phyloP scores from a whole-genome alignment of 768 basidiomycete species.

The Ramaria rubella region DNA sequence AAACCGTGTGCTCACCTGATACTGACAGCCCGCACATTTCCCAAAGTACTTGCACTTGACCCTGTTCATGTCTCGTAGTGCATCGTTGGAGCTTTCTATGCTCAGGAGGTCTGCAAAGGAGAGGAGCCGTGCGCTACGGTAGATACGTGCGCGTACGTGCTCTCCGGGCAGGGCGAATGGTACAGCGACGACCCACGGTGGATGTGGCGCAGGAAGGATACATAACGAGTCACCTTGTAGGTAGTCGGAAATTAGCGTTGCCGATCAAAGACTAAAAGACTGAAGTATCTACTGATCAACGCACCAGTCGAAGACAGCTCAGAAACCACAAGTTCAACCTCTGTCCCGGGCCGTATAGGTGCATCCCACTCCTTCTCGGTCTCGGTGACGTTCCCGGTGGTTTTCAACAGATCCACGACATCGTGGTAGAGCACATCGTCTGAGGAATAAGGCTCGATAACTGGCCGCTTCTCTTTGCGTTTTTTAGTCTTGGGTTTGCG shows the following conservation, averaged over 20 bases:
- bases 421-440: slow-evolving; percentile 76
- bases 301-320: slow-evolving; percentile 58
- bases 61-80: slow-evolving; percentile 56
- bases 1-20: slow-evolving; percentile 47
- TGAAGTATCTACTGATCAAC: slow-evolving; percentile 15
- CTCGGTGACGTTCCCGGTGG: slow-evolving; percentile 41
- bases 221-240: slow-evolving; percentile 62
- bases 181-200: slow-evolving; percentile 74
- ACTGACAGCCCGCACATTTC: slow-evolving; percentile 88
- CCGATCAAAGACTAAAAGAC: background rate
- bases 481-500: slow-evolving; percentile 36
- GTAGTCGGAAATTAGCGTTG: background rate
- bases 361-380: slow-evolving; percentile 48
- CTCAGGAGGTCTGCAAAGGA: slow-evolving; percentile 72
- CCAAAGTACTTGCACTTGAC: slow-evolving; percentile 86
- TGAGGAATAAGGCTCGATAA: slow-evolving; percentile 59
- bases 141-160: slow-evolving; percentile 63
- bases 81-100: slow-evolving; percentile 54
- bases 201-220: slow-evolving; percentile 36
- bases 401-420: slow-evolving; percentile 58
- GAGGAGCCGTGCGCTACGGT: slow-evolving; percentile 61
- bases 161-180: slow-evolving; percentile 87
- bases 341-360: slow-evolving; percentile 53
- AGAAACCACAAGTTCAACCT: slow-evolving; percentile 61
- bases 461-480: slow-evolving; percentile 23